phyloP scores from a whole-genome alignment of 306 rosid genomes.

The Hippophae rhamnoides region DNA sequence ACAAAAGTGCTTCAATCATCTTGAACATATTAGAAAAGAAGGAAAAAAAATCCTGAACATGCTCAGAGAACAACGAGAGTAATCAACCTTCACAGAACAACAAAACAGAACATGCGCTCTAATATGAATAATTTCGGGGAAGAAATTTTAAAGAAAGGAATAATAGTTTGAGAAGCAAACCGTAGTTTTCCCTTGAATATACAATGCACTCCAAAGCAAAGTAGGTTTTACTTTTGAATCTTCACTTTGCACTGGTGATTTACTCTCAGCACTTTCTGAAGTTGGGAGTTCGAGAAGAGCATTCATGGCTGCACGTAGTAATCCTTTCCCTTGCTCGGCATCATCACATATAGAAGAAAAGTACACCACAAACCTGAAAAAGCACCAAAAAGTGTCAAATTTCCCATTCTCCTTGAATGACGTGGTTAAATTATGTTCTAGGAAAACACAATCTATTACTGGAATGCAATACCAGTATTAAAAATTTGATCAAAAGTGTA shows the following conservation, averaged over 20 bases:
- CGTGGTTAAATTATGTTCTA: no score
- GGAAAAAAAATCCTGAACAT: no score
- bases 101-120: no score
- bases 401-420: neutral
- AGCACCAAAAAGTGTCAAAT: conserved; percentile 22
- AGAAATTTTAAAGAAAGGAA: neutral
- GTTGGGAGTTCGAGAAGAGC: conserved; percentile 43
- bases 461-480: no score
- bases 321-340: conserved; percentile 58
- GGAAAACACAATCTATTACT: no score
- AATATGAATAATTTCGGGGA: neutral
- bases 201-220: conserved; percentile 68
- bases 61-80: no score
- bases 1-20: no score
- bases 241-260: conserved; percentile 35
- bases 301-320: conserved; percentile 48
- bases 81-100: no score
- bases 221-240: conserved; percentile 37
- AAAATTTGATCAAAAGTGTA: no score
- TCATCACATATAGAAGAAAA: conserved; percentile 60
- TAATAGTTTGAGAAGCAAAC: conserved; percentile 34
- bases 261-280: conserved; percentile 39
- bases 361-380: conserved; percentile 60
- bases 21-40: no score
- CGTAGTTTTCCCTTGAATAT: conserved; percentile 58